Base-by-base conservation (phyloP, 352 stramenopile genomes). In the Peronospora destructor region DNA sequence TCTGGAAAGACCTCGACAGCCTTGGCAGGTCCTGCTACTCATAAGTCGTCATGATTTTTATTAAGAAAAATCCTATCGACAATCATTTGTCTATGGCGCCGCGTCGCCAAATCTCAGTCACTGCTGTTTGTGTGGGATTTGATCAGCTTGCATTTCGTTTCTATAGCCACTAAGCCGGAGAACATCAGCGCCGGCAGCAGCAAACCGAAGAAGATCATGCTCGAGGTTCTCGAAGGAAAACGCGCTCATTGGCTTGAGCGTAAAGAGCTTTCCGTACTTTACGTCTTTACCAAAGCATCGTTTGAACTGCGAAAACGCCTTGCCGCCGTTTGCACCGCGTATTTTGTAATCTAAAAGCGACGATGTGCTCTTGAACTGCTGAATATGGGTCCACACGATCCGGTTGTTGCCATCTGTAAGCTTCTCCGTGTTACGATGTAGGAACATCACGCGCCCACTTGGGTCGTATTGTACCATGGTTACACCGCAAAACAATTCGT, bases 401-500 rank as follows among this genome's bases (percentile, higher is more conserved):
- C 64, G 59, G 56, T 76, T 70, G 48, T 78, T 71, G 1, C 46
- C 3, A 53, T 64, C 52, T 40, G 66, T 71, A n/a, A 87, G 59
- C 55, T 88, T 91, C 38, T 81, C 62, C 32, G 61, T 70, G 46
- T 86, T 91, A 23, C 79, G 76, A 59, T 87, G 76, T 30, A 88
- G 41, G 41, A 91, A 87, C 14, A 90, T 48, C 21, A 85, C 65
- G 21, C 71, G 51, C n/a, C 64, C 57, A 28, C 59, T 70, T 23
- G 74, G 57, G 36, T 90, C 78, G 53, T 83, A 66, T 45, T 87
- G 78, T 29, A 86, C 71, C 72, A 90, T 86, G 0, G 77, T 84
- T 2, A 82, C 47, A 4, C 81, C 81, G 39, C 81, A 92, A 30
- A 92, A 92, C 1, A 81, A 35, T 35, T 82, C 54, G 12, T 78